Percentiles rank a stretch among this genome's conserved stretches.
Evolutionary conservation across 2,329 filamentous ascomycete species (phyloP).

Genomic region (Fonsecaea erecta): DNA sequence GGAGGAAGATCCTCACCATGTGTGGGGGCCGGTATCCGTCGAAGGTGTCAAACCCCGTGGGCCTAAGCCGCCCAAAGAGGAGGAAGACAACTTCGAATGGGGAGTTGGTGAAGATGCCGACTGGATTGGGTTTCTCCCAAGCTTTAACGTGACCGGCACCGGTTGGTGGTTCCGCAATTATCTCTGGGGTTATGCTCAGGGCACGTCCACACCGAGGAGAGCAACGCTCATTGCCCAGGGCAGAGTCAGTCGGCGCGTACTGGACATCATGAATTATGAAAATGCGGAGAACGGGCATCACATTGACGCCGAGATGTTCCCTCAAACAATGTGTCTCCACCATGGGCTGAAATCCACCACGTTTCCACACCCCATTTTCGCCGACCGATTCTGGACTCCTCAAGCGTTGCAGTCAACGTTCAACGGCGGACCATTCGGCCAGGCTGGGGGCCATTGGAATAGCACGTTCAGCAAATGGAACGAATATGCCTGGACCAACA

Average conservation of each 20-base stretch:
- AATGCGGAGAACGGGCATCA: conserved; percentile 71
- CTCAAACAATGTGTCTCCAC: conserved; percentile 72
- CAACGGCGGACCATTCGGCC: conserved; percentile 42
- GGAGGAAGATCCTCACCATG: conserved; percentile 37
- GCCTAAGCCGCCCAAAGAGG: conserved; percentile 62
- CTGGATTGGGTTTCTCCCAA: conserved; percentile 74
- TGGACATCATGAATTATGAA: conserved; percentile 78
- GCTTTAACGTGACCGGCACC: conserved; percentile 74
- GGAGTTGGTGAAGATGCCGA: conserved; percentile 77
- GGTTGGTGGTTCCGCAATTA: conserved; percentile 62
- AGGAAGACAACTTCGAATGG: conserved; percentile 73
- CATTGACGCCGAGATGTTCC: conserved; percentile 80
- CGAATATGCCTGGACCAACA: conserved; percentile 42
- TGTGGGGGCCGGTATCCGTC: conserved; percentile 70
- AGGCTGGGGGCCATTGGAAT: conserved; percentile 41
- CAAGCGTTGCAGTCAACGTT: conserved; percentile 41
- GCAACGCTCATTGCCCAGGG: conserved; percentile 79
- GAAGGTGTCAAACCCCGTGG: conserved; percentile 65
- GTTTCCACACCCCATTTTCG: conserved; percentile 77
- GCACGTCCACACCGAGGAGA: conserved; percentile 67
- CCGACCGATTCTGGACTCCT: conserved; percentile 70
- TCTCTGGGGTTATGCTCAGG: conserved; percentile 47
- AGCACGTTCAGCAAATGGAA: conserved; percentile 44
- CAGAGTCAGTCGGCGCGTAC: conserved; percentile 70
- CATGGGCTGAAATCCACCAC: conserved; percentile 80